These are phyloP conservation scores for Naganishia kalamii DNA, from an alignment of 768 basidiomycete genomes.

Conservation along the genomic window DNA sequence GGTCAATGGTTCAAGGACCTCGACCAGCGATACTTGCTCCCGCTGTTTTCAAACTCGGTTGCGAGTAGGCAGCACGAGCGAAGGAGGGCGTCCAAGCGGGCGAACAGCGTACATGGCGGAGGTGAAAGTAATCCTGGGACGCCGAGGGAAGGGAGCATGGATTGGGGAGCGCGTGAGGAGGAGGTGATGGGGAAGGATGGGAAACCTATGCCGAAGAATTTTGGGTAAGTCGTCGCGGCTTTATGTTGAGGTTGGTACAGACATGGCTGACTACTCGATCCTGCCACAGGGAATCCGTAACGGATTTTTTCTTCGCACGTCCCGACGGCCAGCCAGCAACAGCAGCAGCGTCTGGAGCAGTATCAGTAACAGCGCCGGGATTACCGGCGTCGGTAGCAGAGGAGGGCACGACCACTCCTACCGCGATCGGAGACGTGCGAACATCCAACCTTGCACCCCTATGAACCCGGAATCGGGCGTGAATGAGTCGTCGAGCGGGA, in stretches of 20 bases:
- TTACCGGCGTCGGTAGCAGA: background rate
- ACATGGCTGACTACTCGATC: background rate
- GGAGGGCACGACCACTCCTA: constrained; percentile 9
- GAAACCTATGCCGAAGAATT: constrained; percentile 37
- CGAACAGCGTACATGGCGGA: constrained; percentile 29
- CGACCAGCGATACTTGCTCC: constrained; percentile 88
- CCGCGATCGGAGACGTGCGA: constrained; percentile 15
- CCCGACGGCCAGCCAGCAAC: constrained; percentile 26
- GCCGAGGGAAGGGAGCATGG: constrained; percentile 32
- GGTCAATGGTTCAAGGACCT: constrained; percentile 93
- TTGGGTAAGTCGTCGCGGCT: constrained; percentile 36
- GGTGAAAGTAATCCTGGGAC: constrained; percentile 31
- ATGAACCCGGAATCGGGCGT: background rate
- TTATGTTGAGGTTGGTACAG: background rate
- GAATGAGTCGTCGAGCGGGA: background rate
- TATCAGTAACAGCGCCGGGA: background rate
- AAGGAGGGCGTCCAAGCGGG: constrained; percentile 28
- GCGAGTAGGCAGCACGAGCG: constrained; percentile 40
- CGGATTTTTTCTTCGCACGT: constrained; percentile 46
- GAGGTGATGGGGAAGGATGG: constrained; percentile 31
- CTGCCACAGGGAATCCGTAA: constrained; percentile 39
- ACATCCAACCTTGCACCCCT: background rate
- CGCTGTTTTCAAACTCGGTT: constrained; percentile 58
- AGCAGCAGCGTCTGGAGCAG: constrained; percentile 15
- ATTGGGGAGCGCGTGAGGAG: constrained; percentile 30